Conservation (phyloP, 2,329 filamentous ascomycete species). For the Phaeoacremonium minimum region DNA sequence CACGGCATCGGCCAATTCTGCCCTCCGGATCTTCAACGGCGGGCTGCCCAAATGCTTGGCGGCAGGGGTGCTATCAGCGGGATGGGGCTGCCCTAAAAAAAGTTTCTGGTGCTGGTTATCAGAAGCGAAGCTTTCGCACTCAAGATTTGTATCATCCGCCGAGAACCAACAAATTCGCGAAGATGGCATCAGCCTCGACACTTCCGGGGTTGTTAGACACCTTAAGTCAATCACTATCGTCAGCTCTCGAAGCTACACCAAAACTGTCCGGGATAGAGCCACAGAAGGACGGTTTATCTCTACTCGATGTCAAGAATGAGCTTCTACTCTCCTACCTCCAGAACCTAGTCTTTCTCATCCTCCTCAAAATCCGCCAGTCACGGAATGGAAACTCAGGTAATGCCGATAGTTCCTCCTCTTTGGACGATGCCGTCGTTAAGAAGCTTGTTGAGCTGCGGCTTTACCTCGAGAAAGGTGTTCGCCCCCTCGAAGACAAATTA, state of each 20-base stretch:
- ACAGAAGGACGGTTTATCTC: slow-evolving; percentile 83
- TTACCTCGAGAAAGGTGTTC: slow-evolving; percentile 88
- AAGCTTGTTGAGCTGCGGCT: slow-evolving; percentile 90
- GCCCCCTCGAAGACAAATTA: slow-evolving; percentile 82
- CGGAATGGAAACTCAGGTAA: slow-evolving; percentile 18
- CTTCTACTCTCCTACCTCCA: slow-evolving; percentile 95
- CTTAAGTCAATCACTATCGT: slow-evolving; percentile 53
- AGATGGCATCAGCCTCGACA: slow-evolving; percentile 21
- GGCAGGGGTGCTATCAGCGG: neutral
- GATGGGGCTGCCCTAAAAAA: neutral
- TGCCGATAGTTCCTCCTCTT: slow-evolving; percentile 28
- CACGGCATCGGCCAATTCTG: neutral
- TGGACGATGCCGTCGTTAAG: slow-evolving; percentile 67
- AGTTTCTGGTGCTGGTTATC: too few species aligned
- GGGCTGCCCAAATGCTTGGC: too few species aligned
- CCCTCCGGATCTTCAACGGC: neutral
- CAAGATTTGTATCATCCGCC: too few species aligned
- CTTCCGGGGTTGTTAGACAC: slow-evolving; percentile 47
- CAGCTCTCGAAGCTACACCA: slow-evolving; percentile 64
- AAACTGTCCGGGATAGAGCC: slow-evolving; percentile 60
- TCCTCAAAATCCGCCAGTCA: slow-evolving; percentile 69
- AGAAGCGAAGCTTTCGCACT: too few species aligned
- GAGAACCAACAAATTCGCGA: neutral
- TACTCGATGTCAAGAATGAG: slow-evolving; percentile 95
- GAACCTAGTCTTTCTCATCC: slow-evolving; percentile 82